Conservation (phyloP, 108 stramenopile genomes). For the Skeletonema tropicum region DNA sequence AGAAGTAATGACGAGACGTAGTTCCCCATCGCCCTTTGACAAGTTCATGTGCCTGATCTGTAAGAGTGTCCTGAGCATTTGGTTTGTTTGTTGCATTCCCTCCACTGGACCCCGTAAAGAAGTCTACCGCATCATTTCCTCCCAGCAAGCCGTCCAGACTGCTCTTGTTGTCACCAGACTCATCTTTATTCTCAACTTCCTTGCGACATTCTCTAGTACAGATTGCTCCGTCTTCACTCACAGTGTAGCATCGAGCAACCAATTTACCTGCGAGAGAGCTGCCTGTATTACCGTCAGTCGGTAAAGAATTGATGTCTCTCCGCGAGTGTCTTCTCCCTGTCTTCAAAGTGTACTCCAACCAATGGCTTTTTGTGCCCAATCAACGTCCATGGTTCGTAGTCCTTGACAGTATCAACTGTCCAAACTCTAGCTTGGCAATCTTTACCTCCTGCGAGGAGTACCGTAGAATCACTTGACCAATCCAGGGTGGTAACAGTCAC, state of each 20-base stretch:
- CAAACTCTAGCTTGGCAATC: slow-evolving; percentile 91
- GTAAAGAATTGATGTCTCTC: slow-evolving; percentile 48
- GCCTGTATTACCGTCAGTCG: slow-evolving; percentile 36
- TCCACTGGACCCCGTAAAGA: slow-evolving; percentile 69
- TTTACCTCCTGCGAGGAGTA: slow-evolving; percentile 82
- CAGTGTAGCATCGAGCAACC: slow-evolving; percentile 74
- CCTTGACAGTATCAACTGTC: slow-evolving; percentile 79
- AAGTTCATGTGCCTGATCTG: slow-evolving; percentile 65
- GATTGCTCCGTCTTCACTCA: slow-evolving; percentile 91
- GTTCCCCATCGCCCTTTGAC: slow-evolving; percentile 69
- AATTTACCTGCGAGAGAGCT: slow-evolving; percentile 33
- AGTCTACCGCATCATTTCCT: slow-evolving; percentile 77
- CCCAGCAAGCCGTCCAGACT: slow-evolving; percentile 54
- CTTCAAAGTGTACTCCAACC: slow-evolving; percentile 77
- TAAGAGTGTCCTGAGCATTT: background rate
- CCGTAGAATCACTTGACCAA: slow-evolving; percentile 91
- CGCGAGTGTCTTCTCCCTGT: slow-evolving; percentile 37
- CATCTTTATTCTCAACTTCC: slow-evolving; percentile 36
- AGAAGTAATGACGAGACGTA: slow-evolving; percentile 82
- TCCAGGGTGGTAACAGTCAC: slow-evolving; percentile 81
- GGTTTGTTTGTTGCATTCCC: background rate
- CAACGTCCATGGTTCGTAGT: slow-evolving; percentile 82
- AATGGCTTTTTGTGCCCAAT: slow-evolving; percentile 84
- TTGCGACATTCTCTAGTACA: slow-evolving; percentile 85
- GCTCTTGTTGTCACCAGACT: slow-evolving; percentile 44